Conservation (phyloP, 257 asterid species). For the Plantago ovata region DNA sequence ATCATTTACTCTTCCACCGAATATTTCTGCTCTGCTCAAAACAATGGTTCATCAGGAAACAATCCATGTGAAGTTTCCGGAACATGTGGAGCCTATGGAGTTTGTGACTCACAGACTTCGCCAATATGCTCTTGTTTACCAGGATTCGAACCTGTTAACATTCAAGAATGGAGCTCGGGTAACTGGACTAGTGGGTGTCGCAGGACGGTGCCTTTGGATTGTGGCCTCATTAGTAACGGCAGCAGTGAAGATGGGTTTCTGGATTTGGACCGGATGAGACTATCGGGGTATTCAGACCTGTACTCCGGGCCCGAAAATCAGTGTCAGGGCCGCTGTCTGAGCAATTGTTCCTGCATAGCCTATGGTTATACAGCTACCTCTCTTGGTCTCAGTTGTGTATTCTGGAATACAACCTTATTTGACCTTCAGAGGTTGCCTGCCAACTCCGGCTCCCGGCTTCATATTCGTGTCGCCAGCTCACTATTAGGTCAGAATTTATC, state of each 20-base stretch:
- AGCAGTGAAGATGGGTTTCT: constrained; percentile 29
- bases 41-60: background rate
- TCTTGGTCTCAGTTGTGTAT: constrained; percentile 30
- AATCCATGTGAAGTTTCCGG: constrained; percentile 18
- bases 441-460: constrained; percentile 17
- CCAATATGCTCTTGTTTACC: constrained; percentile 42
- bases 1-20: background rate
- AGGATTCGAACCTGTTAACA: constrained; percentile 36
- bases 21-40: constrained; percentile 18
- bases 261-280: constrained; percentile 28
- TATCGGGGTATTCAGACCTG: constrained; percentile 28
- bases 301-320: constrained; percentile 15
- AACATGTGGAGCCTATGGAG: constrained; percentile 30
- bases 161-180: constrained; percentile 33
- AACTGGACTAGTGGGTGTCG: constrained; percentile 51
- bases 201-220: constrained; percentile 32
- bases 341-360: constrained; percentile 43
- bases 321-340: constrained; percentile 33
- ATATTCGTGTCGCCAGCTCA: constrained; percentile 36
- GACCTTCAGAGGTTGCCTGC: constrained; percentile 27
- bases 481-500: constrained; percentile 32
- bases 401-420: constrained; percentile 31
- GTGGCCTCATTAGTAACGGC: constrained; percentile 15
- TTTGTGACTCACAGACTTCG: constrained; percentile 27
- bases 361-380: constrained; percentile 18